phyloP scores from a whole-genome alignment of 2,329 filamentous ascomycete genomes.

The Lachnum nothofagi region DNA sequence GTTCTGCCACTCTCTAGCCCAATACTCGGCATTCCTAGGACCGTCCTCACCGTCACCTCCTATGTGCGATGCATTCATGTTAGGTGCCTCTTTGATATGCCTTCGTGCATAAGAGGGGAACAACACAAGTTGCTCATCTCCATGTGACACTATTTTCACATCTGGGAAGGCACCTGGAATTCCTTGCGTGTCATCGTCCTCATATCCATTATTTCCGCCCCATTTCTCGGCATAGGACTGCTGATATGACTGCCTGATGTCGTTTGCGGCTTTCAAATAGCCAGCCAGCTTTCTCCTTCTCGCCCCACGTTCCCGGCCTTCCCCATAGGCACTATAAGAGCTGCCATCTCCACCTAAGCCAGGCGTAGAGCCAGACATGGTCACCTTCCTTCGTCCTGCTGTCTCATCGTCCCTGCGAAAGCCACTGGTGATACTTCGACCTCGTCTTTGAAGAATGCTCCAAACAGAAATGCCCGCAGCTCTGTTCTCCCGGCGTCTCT shows the following conservation, averaged over 20 bases:
- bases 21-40: constrained; percentile 65
- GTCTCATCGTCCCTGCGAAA: constrained; percentile 35
- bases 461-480: constrained; percentile 31
- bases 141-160: constrained; percentile 71
- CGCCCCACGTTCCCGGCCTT: constrained; percentile 55
- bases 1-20: constrained; percentile 71
- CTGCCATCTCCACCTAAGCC: constrained; percentile 23
- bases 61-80: constrained; percentile 33
- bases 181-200: constrained; percentile 41
- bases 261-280: constrained; percentile 67
- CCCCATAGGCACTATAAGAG: constrained; percentile 36
- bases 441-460: constrained; percentile 26
- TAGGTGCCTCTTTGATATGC: constrained; percentile 29
- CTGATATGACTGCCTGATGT: constrained; percentile 63
- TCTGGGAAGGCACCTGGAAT: constrained; percentile 80
- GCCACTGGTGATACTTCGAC: constrained; percentile 32
- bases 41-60: constrained; percentile 37
- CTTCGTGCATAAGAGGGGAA: constrained; percentile 87
- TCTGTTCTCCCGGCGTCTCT: constrained; percentile 44
- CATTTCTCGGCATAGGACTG: constrained; percentile 46
- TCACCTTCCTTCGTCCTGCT: constrained; percentile 23
- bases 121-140: constrained; percentile 85
- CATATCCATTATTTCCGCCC: constrained; percentile 39
- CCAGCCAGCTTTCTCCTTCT: constrained; percentile 72
- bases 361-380: constrained; percentile 33